A percentile compares a stretch with the other conserved stretches of the same genome.
phyloP scores from a whole-genome alignment of 495 filamentous ascomycete genomes.

The Chaetomium fimeti region DNA sequence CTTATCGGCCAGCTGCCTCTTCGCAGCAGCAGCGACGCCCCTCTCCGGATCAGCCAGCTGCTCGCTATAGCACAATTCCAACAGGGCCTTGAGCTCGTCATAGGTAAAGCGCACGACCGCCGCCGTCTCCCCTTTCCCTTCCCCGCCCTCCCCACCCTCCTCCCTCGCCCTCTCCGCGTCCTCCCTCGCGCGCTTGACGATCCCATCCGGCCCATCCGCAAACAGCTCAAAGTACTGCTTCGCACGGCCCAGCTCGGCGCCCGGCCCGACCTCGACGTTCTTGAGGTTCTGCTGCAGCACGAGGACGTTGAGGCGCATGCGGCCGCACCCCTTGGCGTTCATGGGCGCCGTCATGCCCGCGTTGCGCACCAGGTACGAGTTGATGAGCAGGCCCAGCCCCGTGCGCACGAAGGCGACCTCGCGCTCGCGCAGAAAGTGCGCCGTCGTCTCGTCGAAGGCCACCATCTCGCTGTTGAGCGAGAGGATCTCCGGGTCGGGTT shows the following conservation, averaged over 20 bases:
- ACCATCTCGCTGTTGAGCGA: slow-evolving; percentile 77
- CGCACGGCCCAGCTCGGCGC: slow-evolving; percentile 65
- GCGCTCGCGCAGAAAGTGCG: slow-evolving; percentile 63
- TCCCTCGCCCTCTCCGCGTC: slow-evolving; percentile 38
- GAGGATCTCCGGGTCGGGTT: slow-evolving; percentile 76
- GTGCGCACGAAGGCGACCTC: slow-evolving; percentile 69
- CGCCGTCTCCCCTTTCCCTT: slow-evolving; percentile 46
- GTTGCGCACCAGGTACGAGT: slow-evolving; percentile 46
- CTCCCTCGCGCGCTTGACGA: slow-evolving; percentile 62
- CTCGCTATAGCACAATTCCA: slow-evolving; percentile 87
- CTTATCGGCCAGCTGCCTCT: slow-evolving; percentile 72
- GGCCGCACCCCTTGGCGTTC: slow-evolving; percentile 63
- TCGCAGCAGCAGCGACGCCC: slow-evolving; percentile 69
- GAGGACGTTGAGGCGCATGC: slow-evolving; percentile 86
- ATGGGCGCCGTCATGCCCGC: slow-evolving; percentile 49
- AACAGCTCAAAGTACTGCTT: slow-evolving; percentile 80
- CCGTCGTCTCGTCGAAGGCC: slow-evolving; percentile 76
- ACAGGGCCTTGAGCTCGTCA: slow-evolving; percentile 77
- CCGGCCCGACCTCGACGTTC: slow-evolving; percentile 73
- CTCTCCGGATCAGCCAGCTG: slow-evolving; percentile 66
- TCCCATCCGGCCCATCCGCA: slow-evolving; percentile 67
- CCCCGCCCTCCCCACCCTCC: slow-evolving; percentile 38
- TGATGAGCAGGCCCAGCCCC: slow-evolving; percentile 57
- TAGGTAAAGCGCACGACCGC: slow-evolving; percentile 58
- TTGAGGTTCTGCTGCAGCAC: slow-evolving; percentile 95